These are phyloP conservation scores for Balakata baccata DNA, from an alignment of 345 rosid species.

Conservation along the genomic window DNA sequence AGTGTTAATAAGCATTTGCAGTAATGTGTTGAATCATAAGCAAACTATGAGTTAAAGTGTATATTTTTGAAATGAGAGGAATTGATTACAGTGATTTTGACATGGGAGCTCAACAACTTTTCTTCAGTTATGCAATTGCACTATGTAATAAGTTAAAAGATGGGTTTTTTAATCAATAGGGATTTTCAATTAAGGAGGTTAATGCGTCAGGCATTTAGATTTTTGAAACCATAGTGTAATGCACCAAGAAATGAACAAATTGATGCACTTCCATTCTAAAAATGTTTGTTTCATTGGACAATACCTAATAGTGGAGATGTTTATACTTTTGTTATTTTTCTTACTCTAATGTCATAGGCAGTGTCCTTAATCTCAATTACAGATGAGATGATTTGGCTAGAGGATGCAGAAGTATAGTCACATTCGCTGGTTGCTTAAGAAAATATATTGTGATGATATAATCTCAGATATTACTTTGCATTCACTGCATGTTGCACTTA, in stretches of 20 bases:
- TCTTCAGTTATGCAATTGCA: no score
- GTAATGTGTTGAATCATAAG: background rate
- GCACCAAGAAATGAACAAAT: background rate
- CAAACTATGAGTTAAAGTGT: background rate
- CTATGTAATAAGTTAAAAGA: background rate
- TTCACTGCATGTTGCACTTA: background rate
- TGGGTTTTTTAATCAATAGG: no score
- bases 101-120: background rate
- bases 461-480: no score
- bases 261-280: background rate
- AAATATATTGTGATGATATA: background rate
- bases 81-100: background rate
- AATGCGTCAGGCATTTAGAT: background rate
- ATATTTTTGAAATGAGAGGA: background rate
- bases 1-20: background rate
- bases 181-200: no score
- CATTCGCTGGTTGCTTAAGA: background rate
- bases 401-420: background rate
- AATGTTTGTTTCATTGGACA: background rate
- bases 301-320: background rate
- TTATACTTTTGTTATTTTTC: slow-evolving; percentile 4
- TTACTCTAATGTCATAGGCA: background rate
- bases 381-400: no score
- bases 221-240: background rate
- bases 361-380: background rate